Evolutionary conservation across 2,329 filamentous ascomycete species (phyloP), one percentile per base, ranked within the genome.

Genomic region (Microdochium trichocladiopsis): DNA sequence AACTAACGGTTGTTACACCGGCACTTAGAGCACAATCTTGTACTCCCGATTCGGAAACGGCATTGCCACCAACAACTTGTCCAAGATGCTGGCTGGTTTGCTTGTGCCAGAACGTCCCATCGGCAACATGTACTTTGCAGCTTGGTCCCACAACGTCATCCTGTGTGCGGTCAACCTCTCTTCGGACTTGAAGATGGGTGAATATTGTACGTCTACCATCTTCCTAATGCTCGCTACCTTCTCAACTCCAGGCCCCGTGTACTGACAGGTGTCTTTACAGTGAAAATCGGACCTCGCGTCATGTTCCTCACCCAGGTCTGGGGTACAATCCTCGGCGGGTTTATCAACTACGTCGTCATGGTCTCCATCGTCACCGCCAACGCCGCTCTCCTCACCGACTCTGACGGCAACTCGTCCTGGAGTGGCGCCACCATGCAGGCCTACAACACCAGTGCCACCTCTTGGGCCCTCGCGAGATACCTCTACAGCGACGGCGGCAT

Each of bases 101-200:
- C 63, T 77, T 53, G 56, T 80, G 2, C 78, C 78, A 2, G 74
- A 70, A 2, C 71, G 73, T 1, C 78, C 78, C 1, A 57, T 81
- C 4, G 78, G 76, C 2, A 81, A 81, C 61, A 78, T 81, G 74
- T 81, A 80, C 61, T 81, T 81, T 59, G 75, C 78, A 8, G 73
- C 74, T 11, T 82, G 78, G 78, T 82, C 78, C 1, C 79, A 83
- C 63, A 79, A 75, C 36, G 75, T 82, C 49, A 80, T 83, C 49
- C 12, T 52, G 2, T 78, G 78, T 49, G 66, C 71, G 0, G 73
- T 82, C 47, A 75, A 67, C 51, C 65, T 83, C 6, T 76, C 69
- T 36, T 75, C 72, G 48, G 77, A 81, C 55, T 61, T 83, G 23
- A 83, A 83, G 65, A 72, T 82, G 70, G 80, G 79, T 21, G 76